A percentile compares a stretch with the other conserved stretches of the same genome.
These are phyloP conservation scores for Skeletonema costatum DNA, from an alignment of 108 stramenopile genomes.

Conservation along the genomic window DNA sequence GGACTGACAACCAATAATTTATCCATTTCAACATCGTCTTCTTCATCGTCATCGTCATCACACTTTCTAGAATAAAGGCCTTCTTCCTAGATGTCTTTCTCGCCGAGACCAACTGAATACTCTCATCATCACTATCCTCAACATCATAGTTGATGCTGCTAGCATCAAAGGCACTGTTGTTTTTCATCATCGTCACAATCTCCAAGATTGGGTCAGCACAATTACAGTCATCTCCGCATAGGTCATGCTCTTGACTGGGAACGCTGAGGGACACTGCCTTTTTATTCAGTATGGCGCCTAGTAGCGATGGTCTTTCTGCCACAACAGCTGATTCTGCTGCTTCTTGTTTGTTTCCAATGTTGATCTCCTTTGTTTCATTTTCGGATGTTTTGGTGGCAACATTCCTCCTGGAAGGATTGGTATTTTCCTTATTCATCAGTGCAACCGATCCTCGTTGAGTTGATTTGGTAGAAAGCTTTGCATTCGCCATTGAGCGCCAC, in stretches of 20 bases:
- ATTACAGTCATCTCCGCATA: conserved; percentile 38
- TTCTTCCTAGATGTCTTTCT: not conserved
- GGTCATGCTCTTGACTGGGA: conserved; percentile 12
- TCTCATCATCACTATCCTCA: conserved; percentile 19
- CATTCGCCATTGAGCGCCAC: conserved; percentile 54
- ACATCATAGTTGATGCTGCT: not conserved
- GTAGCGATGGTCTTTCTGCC: conserved; percentile 20
- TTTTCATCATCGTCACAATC: conserved; percentile 27
- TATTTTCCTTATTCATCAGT: conserved; percentile 6
- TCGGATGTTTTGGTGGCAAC: not conserved
- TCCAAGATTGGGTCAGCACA: conserved; percentile 49
- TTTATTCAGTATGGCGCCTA: conserved; percentile 37
- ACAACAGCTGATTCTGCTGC: not conserved
- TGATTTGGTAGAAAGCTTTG: not conserved
- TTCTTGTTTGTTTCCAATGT: not conserved
- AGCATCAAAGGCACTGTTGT: conserved; percentile 27
- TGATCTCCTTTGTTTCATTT: not conserved
- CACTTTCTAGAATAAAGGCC: conserved; percentile 3
- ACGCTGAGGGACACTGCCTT: conserved; percentile 18
- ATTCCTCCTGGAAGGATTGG: not conserved
- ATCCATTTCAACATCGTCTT: conserved; percentile 14
- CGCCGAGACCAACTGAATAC: not conserved
- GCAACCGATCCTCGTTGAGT: not conserved
- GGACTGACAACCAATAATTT: not conserved
- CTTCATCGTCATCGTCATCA: conserved; percentile 1